Evolutionary conservation across 23 red algal genomes (phyloP).

Genomic region (Chondrus crispus): DNA sequence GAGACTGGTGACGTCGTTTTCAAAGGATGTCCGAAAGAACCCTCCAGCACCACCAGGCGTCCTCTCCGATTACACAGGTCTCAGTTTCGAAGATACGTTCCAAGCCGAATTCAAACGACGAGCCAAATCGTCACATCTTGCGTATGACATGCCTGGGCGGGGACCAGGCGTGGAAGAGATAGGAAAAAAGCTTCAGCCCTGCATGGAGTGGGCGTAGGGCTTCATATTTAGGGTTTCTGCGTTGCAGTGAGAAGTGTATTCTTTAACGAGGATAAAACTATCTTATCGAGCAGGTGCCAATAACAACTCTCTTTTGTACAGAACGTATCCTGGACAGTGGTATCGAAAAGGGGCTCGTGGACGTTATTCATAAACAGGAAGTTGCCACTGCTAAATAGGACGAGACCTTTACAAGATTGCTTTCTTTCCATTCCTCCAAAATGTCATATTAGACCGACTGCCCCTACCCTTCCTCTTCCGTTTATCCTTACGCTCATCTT

Average conservation of each 20-base stretch:
- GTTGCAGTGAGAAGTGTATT: too few relatives aligned
- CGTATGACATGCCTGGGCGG: slow-evolving; percentile 35
- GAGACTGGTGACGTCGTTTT: slow-evolving; percentile 48
- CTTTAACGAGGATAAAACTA: too few relatives aligned
- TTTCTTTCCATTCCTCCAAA: slow-evolving; percentile 51
- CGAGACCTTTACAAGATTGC: background rate
- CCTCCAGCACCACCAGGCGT: slow-evolving; percentile 36
- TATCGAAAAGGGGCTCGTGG: too few relatives aligned
- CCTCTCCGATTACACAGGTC: slow-evolving; percentile 44
- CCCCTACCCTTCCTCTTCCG: slow-evolving; percentile 30
- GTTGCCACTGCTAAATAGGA: too few relatives aligned
- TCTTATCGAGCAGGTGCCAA: too few relatives aligned
- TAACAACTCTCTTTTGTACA: too few relatives aligned
- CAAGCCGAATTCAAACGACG: slow-evolving; percentile 60
- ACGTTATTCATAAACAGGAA: too few relatives aligned
- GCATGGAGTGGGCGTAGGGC: slow-evolving; percentile 34
- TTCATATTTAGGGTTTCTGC: too few relatives aligned
- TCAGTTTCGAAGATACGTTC: slow-evolving; percentile 57
- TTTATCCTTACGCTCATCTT: slow-evolving; percentile 41
- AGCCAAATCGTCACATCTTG: slow-evolving; percentile 29
- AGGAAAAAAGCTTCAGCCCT: background rate
- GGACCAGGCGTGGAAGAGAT: background rate
- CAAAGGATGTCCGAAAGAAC: slow-evolving; percentile 40
- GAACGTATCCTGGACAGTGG: too few relatives aligned
- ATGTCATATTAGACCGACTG: slow-evolving; percentile 41